These are phyloP conservation scores for Mucor piriformis DNA, from an alignment of 371 early-diverging fungal genomes.

Conservation along the genomic window DNA sequence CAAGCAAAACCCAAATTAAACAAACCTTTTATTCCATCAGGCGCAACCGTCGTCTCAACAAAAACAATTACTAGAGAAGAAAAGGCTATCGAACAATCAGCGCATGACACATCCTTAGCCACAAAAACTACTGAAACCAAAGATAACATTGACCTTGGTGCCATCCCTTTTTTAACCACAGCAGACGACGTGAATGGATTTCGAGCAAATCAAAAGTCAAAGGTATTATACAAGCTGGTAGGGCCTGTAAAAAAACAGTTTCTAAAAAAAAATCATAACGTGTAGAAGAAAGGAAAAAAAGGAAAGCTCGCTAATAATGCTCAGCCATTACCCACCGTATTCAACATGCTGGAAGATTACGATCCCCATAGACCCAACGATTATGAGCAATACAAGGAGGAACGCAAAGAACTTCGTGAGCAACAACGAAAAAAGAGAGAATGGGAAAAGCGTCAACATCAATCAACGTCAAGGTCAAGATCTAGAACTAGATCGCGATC, in stretches of 20 bases:
- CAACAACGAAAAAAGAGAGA: constrained; percentile 25
- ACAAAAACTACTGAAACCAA: neutral
- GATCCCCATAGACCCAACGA: constrained; percentile 67
- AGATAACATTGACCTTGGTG: constrained; percentile 25
- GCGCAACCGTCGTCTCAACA: constrained; percentile 45
- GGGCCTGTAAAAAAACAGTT: too few species aligned
- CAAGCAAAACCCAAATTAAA: constrained; percentile 52
- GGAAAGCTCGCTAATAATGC: constrained; percentile 18
- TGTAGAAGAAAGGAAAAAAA: constrained; percentile 24
- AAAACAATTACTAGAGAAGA: constrained; percentile 36
- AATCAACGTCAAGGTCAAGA: constrained; percentile 28
- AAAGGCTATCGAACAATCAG: constrained; percentile 1
- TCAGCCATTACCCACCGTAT: constrained; percentile 40
- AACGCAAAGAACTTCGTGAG: constrained; percentile 38
- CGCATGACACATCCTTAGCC: neutral
- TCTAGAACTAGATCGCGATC: constrained; percentile 21
- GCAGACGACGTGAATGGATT: constrained; percentile 50
- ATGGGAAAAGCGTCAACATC: constrained; percentile 22
- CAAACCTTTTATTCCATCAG: constrained; percentile 48
- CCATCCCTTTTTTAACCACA: constrained; percentile 23
- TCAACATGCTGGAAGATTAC: constrained; percentile 59
- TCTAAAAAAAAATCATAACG: constrained; percentile 2
- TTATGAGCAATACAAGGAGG: constrained; percentile 62
- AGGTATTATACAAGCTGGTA: neutral
- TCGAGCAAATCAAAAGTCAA: constrained; percentile 21